Percentiles rank a stretch among this genome's conserved stretches.
Evolutionary conservation across 2,329 filamentous ascomycete genomes (phyloP).

Genomic region (Endocalyx cinctus): DNA sequence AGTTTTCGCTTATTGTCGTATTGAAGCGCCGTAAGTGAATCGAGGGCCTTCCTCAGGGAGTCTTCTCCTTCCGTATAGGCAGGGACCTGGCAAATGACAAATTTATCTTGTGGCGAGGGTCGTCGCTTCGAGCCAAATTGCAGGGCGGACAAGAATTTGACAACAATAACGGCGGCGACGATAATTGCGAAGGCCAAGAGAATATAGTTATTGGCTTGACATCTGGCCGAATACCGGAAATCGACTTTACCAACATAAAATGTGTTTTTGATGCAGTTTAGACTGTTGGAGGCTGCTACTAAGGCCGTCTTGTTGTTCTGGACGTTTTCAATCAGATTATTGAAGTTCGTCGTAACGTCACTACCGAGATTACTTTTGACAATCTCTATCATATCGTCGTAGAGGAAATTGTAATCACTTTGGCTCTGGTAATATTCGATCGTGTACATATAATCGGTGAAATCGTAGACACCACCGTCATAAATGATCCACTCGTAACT

Average conservation of each 20-base stretch:
- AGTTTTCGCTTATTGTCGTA: conserved; percentile 99
- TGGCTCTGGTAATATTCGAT: conserved; percentile 52
- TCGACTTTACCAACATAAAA: conserved; percentile 83
- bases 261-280: conserved; percentile 75
- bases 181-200: conserved; percentile 83
- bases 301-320: conserved; percentile 47
- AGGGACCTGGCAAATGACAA: conserved; percentile 96
- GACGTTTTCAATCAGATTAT: conserved; percentile 44
- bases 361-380: conserved; percentile 72
- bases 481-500: conserved; percentile 78
- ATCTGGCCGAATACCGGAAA: conserved; percentile 72
- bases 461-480: conserved; percentile 73
- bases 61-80: conserved; percentile 98
- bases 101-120: conserved; percentile 91
- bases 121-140: conserved; percentile 90
- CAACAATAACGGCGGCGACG: conserved; percentile 70
- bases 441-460: conserved; percentile 89
- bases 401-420: conserved; percentile 65
- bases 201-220: conserved; percentile 87
- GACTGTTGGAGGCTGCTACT: conserved; percentile 55
- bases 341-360: conserved; percentile 68
- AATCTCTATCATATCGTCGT: conserved; percentile 59
- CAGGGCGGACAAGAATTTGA: conserved; percentile 90
- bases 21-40: conserved; percentile 88
- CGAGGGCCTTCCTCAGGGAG: conserved; percentile 83